phyloP scores from a whole-genome alignment of 495 filamentous ascomycete genomes.

The Amorphotheca resinae region DNA sequence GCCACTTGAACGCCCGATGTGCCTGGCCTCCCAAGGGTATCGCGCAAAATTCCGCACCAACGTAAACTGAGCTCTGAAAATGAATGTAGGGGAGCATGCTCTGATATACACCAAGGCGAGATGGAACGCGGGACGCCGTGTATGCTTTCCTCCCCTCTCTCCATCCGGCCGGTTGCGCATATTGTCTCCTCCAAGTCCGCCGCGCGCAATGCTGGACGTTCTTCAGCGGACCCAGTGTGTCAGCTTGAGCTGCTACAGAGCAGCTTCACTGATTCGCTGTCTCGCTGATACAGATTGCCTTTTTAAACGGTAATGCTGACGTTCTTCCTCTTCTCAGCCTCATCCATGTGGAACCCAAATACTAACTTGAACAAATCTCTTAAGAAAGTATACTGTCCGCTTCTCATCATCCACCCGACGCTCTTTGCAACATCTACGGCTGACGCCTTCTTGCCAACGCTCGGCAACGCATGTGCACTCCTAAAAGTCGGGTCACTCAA shows the following conservation, averaged over 20 bases:
- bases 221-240: background rate
- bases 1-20: background rate
- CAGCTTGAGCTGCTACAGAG: background rate
- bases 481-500: constrained; percentile 54
- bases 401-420: constrained; percentile 58
- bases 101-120: background rate
- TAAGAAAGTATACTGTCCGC: constrained; percentile 58
- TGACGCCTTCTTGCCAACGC: constrained; percentile 42
- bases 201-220: background rate
- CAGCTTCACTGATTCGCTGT: background rate
- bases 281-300: background rate
- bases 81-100: background rate
- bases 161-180: background rate
- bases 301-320: constrained; percentile 19
- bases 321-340: constrained; percentile 36
- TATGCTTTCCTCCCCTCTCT: background rate
- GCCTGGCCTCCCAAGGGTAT: constrained; percentile 1
- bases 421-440: constrained; percentile 64
- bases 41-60: background rate
- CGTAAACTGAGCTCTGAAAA: background rate
- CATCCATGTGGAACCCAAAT: constrained; percentile 70
- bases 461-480: constrained; percentile 36
- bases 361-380: constrained; percentile 72
- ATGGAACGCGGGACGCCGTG: background rate
- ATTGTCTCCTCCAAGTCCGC: background rate